Conservation (phyloP, 2,329 filamentous ascomycete species). For the Cercospora zeae-maydis region DNA sequence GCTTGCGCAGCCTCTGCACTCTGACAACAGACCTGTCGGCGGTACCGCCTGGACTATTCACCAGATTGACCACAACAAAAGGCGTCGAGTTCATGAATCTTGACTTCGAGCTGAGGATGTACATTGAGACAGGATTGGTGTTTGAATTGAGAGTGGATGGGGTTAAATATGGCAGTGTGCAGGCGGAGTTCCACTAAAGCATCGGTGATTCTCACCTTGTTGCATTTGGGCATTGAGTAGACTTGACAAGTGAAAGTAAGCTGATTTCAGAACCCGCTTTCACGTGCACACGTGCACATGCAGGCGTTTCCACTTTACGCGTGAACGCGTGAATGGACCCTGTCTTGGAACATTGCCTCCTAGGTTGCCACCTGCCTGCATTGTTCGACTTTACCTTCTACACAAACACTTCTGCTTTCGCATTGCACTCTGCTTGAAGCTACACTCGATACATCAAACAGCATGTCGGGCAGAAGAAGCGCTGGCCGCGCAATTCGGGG, state of each 20-base stretch:
- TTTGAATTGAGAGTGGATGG: slow-evolving; percentile 79
- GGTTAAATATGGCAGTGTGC: slow-evolving; percentile 70
- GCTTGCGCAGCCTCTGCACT: slow-evolving; percentile 67
- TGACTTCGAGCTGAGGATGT: slow-evolving; percentile 79
- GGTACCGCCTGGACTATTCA: slow-evolving; percentile 70
- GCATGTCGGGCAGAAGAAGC: slow-evolving; percentile 37
- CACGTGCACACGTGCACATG: neutral
- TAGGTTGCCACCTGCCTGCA: slow-evolving; percentile 4
- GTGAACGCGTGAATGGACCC: slow-evolving; percentile 5
- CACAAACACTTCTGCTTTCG: neutral
- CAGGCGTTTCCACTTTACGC: slow-evolving; percentile 5
- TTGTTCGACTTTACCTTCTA: neutral
- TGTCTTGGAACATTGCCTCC: neutral
- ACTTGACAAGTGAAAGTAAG: neutral
- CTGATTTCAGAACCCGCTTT: neutral
- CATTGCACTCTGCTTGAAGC: neutral
- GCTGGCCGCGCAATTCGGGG: slow-evolving; percentile 50
- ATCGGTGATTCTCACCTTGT: neutral
- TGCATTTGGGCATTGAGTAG: neutral
- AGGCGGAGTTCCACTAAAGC: slow-evolving; percentile 65
- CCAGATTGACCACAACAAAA: slow-evolving; percentile 70
- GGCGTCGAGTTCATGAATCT: slow-evolving; percentile 79
- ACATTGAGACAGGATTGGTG: slow-evolving; percentile 69
- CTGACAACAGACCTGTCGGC: slow-evolving; percentile 75
- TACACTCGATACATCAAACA: slow-evolving; percentile 4